Conservation (phyloP, 371 early-diverging fungal genomes). For the Mucor plumbeus region DNA sequence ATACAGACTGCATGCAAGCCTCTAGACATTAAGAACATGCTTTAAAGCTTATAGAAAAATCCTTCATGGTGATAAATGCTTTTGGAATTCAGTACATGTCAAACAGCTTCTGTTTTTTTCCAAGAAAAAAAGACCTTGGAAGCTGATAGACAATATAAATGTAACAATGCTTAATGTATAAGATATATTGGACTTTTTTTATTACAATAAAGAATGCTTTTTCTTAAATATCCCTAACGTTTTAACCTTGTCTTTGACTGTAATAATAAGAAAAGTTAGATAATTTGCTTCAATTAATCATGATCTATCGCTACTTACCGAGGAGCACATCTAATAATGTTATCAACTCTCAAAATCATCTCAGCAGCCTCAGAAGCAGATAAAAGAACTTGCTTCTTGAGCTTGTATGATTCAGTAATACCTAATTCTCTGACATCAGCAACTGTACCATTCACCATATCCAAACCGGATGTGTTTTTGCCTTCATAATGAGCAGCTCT, state of each 20-base stretch:
- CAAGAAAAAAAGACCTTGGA: no score
- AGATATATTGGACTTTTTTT: conserved; percentile 9
- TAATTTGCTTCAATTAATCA: not conserved
- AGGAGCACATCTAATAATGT: conserved; percentile 97
- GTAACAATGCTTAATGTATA: not conserved
- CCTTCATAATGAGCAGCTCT: conserved; percentile 94
- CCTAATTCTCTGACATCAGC: conserved; percentile 89
- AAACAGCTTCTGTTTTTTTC: not conserved
- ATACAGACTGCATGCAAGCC: no score
- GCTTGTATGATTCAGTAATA: conserved; percentile 97
- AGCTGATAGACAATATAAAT: no score
- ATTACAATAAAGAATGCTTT: conserved; percentile 4
- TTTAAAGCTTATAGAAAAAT: no score
- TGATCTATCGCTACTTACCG: conserved; percentile 37
- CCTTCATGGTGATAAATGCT: no score
- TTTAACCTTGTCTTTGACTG: conserved; percentile 32
- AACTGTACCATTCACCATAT: conserved; percentile 86
- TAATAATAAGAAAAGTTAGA: not conserved
- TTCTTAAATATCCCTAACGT: not conserved
- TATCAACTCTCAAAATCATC: conserved; percentile 99
- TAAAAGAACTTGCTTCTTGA: conserved; percentile 97
- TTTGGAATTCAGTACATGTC: not conserved
- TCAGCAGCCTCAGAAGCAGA: conserved; percentile 99
- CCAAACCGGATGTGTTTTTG: conserved; percentile 82
- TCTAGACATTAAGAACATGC: no score